These are phyloP conservation scores for Candida manassasensis DNA, from an alignment of 805 yeast species.

Conservation along the genomic window DNA sequence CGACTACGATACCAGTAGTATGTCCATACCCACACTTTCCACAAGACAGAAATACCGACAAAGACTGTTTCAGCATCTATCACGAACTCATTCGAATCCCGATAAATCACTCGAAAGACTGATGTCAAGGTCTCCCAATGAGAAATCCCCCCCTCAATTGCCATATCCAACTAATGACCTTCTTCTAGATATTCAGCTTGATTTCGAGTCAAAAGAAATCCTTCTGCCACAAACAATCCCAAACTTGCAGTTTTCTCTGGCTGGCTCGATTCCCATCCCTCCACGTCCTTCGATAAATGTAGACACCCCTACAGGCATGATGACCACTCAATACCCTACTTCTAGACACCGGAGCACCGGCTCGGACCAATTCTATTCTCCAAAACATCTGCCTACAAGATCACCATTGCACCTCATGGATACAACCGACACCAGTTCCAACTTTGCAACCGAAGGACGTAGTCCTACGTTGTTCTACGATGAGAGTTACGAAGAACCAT, in stretches of 20 bases:
- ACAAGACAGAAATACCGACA: conserved; percentile 4
- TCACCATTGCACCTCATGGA: not conserved
- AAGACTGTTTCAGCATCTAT: conserved; percentile 8
- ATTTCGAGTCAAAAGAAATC: not conserved
- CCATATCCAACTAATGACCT: conserved; percentile 4
- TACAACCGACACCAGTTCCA: not conserved
- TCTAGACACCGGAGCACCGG: not conserved
- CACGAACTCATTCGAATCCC: conserved; percentile 6
- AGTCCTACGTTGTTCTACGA: conserved; percentile 3
- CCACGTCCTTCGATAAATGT: not conserved
- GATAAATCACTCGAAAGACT: conserved; percentile 5
- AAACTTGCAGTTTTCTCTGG: not conserved
- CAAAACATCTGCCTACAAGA: not conserved
- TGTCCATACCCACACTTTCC: conserved; percentile 6
- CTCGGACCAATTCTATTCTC: not conserved
- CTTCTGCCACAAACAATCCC: not conserved
- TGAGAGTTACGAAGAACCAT: not conserved
- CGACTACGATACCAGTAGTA: conserved; percentile 9
- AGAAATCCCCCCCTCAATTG: not conserved
- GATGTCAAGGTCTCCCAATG: not conserved
- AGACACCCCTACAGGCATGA: not conserved
- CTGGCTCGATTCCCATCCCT: not conserved
- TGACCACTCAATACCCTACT: not conserved
- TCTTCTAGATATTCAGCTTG: not conserved
- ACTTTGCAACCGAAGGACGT: conserved; percentile 1